These are phyloP conservation scores for Neurospora africana DNA, from an alignment of 495 filamentous ascomycete genomes.

Conservation along the genomic window DNA sequence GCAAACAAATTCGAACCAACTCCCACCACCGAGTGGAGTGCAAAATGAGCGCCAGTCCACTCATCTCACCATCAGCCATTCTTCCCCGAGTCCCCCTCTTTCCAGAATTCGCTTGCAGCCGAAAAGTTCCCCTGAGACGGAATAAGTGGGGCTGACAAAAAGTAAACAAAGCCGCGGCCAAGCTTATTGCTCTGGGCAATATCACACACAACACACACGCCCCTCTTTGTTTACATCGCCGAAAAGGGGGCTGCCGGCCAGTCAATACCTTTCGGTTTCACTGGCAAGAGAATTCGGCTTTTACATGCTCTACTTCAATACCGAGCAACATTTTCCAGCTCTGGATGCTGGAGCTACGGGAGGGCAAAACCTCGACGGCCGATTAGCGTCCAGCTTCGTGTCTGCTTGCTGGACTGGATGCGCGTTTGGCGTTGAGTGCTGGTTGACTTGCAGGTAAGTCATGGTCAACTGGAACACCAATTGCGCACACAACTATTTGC, in stretches of 20 bases:
- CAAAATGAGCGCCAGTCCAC: not conserved
- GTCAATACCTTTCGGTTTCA: not conserved
- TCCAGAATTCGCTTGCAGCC: not conserved
- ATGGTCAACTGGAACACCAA: not conserved
- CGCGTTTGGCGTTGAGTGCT: not conserved
- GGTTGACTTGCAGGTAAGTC: not conserved
- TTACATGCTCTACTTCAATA: not conserved
- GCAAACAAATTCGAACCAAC: conserved; percentile 2
- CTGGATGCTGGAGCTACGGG: not conserved
- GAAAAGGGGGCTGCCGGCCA: not conserved
- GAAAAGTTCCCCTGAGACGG: not conserved
- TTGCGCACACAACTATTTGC: not conserved
- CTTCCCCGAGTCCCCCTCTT: not conserved
- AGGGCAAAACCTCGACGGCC: not conserved
- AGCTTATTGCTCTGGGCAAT: not conserved
- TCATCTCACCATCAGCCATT: not conserved
- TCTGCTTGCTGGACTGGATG: not conserved
- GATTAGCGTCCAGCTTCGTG: not conserved
- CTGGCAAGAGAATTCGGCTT: not conserved
- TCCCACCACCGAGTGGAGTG: not conserved
- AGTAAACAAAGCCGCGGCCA: not conserved
- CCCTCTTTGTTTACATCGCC: not conserved
- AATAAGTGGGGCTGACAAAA: not conserved
- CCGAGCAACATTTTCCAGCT: not conserved
- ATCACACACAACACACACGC: not conserved